Percentiles rank a stretch among this genome's conserved stretches.
Conservation (phyloP, 164 flowering plant genomes). For the Magnolia changhungtana region DNA sequence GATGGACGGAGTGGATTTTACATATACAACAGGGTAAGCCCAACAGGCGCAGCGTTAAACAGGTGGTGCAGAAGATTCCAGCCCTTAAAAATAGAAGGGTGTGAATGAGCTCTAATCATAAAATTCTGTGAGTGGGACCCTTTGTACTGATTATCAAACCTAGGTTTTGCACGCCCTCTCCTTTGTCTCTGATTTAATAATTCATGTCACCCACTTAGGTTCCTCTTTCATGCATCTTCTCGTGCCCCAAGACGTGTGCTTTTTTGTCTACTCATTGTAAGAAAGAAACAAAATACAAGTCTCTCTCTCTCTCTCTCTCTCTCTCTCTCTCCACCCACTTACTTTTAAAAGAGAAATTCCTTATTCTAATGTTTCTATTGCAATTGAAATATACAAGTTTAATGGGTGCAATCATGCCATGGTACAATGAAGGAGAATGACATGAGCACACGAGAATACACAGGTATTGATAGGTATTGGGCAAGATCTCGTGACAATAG, state of each 20-base stretch:
- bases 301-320: neutral
- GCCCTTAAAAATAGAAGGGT: neutral
- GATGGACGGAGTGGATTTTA: too few relatives aligned
- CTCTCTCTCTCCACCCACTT: constrained; percentile 1
- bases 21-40: too few relatives aligned
- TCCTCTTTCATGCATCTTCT: neutral
- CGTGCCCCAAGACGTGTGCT: neutral
- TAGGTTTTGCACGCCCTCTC: neutral
- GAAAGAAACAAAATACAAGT: constrained; percentile 1
- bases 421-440: neutral
- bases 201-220: constrained; percentile 5
- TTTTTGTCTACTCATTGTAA: neutral
- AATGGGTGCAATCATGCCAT: constrained; percentile 8
- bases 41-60: too few relatives aligned
- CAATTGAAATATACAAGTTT: neutral
- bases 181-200: constrained; percentile 1
- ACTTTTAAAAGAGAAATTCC: neutral
- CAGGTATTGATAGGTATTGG: neutral
- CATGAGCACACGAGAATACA: constrained; percentile 1
- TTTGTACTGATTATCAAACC: constrained; percentile 2
- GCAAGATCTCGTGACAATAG: neutral
- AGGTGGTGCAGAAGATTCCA: too few relatives aligned
- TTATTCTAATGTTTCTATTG: neutral
- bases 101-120: neutral
- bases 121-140: neutral